Percentiles rank a stretch among this genome's conserved stretches.
Evolutionary conservation across 345 rosid species (phyloP).

Genomic region (Euphorbia peplus): DNA sequence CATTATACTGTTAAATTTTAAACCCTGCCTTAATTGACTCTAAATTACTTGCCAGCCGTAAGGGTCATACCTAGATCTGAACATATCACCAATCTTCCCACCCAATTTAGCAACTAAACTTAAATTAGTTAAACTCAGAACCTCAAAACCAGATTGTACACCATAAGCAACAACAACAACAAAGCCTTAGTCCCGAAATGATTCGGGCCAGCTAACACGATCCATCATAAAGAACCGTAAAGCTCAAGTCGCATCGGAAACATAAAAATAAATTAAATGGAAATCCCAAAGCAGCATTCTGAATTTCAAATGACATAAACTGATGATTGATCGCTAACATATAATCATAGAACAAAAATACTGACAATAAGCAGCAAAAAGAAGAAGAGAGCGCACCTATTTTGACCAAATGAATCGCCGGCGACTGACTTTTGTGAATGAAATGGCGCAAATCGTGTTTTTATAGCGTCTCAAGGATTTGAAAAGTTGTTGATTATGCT

Average conservation of each 20-base stretch:
- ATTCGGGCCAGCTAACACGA: too few species aligned
- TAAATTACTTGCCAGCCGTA: neutral
- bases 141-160: neutral
- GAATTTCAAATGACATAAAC: neutral
- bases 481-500: too few species aligned
- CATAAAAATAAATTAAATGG: neutral
- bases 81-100: neutral
- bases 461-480: neutral
- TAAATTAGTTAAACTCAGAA: neutral
- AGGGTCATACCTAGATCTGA: neutral
- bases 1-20: neutral
- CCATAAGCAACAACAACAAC: too few species aligned
- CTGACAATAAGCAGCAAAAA: neutral
- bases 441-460: neutral
- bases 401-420: slow-evolving; percentile 7
- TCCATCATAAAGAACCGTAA: too few species aligned
- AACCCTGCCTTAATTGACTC: neutral
- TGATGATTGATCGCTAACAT: too few species aligned
- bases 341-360: neutral
- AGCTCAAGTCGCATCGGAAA: too few species aligned
- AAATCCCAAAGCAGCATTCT: neutral
- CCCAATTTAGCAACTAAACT: neutral
- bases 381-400: slow-evolving; percentile 10
- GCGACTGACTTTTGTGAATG: neutral
- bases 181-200: too few species aligned